A percentile compares a stretch with the other conserved stretches of the same genome.
These are phyloP conservation scores for Petunia axillaris DNA, from an alignment of 257 asterid genomes.

Conservation along the genomic window DNA sequence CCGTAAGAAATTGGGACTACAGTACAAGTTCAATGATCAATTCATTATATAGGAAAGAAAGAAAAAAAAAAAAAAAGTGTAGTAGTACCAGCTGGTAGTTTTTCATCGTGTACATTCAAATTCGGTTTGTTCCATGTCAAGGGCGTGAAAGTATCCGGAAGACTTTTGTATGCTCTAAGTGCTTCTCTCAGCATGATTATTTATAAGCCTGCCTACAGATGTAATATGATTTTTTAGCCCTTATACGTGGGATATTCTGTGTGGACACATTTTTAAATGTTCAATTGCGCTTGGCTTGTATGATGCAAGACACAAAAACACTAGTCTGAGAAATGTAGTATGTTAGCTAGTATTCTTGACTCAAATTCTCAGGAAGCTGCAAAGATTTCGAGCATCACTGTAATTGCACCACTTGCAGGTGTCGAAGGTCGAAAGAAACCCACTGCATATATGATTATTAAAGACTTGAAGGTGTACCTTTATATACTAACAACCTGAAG, in stretches of 20 bases:
- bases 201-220: background rate
- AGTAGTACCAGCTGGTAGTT: conserved; percentile 36
- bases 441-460: too few relatives aligned
- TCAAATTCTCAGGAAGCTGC: too few relatives aligned
- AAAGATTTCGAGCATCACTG: too few relatives aligned
- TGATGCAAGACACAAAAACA: too few relatives aligned
- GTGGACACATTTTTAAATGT: background rate
- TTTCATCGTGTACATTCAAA: conserved; percentile 36
- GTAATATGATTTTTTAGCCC: background rate
- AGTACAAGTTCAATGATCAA: conserved; percentile 37
- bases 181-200: background rate
- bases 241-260: background rate
- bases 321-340: too few relatives aligned
- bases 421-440: too few relatives aligned
- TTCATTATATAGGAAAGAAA: conserved; percentile 45
- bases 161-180: conserved; percentile 2
- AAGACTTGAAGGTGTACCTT: too few relatives aligned
- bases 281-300: background rate
- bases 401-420: too few relatives aligned
- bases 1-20: conserved; percentile 55
- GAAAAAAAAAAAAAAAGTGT: conserved; percentile 32
- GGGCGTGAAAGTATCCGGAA: conserved; percentile 28
- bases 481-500: too few relatives aligned
- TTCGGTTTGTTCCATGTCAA: conserved; percentile 33
- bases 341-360: too few relatives aligned